Base-by-base conservation (phyloP, 768 basidiomycete species). In the Cystofilobasidium capitatum region DNA sequence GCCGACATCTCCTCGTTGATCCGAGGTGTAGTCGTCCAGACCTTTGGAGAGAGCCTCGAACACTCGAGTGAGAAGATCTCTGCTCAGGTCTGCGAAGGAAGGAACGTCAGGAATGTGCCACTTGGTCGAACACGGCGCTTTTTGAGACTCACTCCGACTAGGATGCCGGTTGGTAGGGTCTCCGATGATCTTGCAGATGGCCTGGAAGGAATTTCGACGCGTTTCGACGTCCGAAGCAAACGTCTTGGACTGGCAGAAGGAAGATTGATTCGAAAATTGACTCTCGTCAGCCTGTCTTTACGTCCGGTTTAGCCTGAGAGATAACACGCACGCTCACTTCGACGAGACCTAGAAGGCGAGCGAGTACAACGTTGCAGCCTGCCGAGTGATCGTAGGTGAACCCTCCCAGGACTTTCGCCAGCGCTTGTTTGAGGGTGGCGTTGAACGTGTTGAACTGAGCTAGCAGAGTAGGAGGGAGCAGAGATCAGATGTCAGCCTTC, bases 1-100 rank as follows among this genome's bases (percentile, higher is more conserved):
- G 47, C 94, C 94, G 42, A 99, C 88, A 74, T 99, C 96, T 5
- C 94, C 94, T 71, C 94, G 85, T 75, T 96, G 89, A 75, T 99
- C 94, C 58, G 84, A 85, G 7, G 89, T 88, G 74, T 98, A 99
- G 78, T 99, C 93, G 24, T 84, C 81, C 62, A 99, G 77, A 4
- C 90, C 92, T n/a, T 74, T 75, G n/a, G 86, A 76, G 33, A 79
- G 70, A 24, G 83, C 81, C 63, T 82, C 78, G 60, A 87, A 62
- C 35, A 74, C 72, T 1, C 58, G 10, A 0, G 37, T 35, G 51
- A 74, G 17, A 17, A 55, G 36, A 22, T 29, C 40, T 36, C 26
- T n/a, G 26, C 16, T 36, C 16, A 59, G 35, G 1, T 24, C 40
- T 63, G n/a, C 45, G 6, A n/a, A 12, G 22, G 6, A 4, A 54